Conservation (phyloP, 768 basidiomycete genomes). For the Suillus hirtellus region DNA sequence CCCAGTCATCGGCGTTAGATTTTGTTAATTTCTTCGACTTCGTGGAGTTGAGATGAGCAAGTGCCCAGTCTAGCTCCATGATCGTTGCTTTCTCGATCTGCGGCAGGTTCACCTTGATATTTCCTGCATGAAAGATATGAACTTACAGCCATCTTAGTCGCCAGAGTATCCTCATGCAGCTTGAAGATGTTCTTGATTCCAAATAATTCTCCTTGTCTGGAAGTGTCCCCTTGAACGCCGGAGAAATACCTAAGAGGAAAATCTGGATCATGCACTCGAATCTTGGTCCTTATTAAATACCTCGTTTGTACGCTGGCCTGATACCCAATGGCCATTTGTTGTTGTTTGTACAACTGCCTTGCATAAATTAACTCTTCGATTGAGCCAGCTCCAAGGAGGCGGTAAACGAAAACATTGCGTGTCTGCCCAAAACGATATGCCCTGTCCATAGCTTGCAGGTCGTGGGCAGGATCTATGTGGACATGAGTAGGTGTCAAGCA, state of each 20-base stretch:
- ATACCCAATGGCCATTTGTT: slow-evolving; percentile 91
- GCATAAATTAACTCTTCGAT: slow-evolving; percentile 88
- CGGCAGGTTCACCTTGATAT: not conserved
- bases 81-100: slow-evolving; percentile 81
- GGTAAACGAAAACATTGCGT: slow-evolving; percentile 81
- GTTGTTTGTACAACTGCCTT: slow-evolving; percentile 90
- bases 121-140: not conserved
- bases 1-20: slow-evolving; percentile 41
- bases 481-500: not conserved
- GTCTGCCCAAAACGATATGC: slow-evolving; percentile 87
- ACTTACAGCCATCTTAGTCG: slow-evolving; percentile 74
- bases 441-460: slow-evolving; percentile 88
- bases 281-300: slow-evolving; percentile 29
- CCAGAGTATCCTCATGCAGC: slow-evolving; percentile 65
- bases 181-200: slow-evolving; percentile 85
- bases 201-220: slow-evolving; percentile 79
- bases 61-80: slow-evolving; percentile 78
- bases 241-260: slow-evolving; percentile 61
- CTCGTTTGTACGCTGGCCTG: slow-evolving; percentile 82
- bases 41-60: slow-evolving; percentile 62
- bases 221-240: slow-evolving; percentile 78
- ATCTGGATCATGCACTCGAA: not conserved
- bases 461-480: slow-evolving; percentile 86
- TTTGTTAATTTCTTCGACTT: slow-evolving; percentile 35
- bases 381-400: slow-evolving; percentile 83